phyloP scores from a whole-genome alignment of 2,329 filamentous ascomycete species.

The Anisogramma anomala region DNA sequence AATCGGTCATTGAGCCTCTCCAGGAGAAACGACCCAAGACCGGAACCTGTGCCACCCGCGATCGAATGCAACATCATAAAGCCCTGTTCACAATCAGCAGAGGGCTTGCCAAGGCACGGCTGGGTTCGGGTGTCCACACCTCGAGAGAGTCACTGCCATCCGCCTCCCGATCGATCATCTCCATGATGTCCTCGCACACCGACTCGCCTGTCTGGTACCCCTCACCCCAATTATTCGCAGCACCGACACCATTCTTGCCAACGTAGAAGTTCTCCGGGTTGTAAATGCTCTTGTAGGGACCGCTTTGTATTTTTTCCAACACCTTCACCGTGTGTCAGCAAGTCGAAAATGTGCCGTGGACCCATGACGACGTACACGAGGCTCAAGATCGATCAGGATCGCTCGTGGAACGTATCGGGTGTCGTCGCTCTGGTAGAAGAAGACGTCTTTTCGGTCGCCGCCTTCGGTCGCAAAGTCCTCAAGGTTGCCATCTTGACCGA shows the following conservation, averaged over 20 bases:
- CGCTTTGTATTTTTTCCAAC: constrained; percentile 83
- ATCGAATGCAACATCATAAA: constrained; percentile 99
- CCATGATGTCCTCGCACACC: constrained; percentile 94
- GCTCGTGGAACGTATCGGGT: constrained; percentile 95
- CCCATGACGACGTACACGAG: constrained; percentile 47
- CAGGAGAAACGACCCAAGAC: constrained; percentile 87
- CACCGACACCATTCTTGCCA: constrained; percentile 83
- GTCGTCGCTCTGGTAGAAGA: constrained; percentile 99
- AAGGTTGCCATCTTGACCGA: constrained; percentile 92
- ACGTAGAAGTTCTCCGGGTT: constrained; percentile 99
- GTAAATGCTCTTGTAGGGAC: constrained; percentile 96
- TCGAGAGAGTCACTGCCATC: constrained; percentile 96
- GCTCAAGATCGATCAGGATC: constrained; percentile 90
- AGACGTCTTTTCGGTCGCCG: constrained; percentile 95
- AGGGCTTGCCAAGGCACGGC: background rate
- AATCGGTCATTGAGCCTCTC: constrained; percentile 95
- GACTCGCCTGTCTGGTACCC: constrained; percentile 87
- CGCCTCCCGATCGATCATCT: constrained; percentile 98
- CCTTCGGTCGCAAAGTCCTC: constrained; percentile 97
- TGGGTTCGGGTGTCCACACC: constrained; percentile 30
- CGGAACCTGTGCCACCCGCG: constrained; percentile 89
- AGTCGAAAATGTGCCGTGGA: background rate
- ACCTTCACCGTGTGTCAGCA: constrained; percentile 37
- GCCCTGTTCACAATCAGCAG: constrained; percentile 40
- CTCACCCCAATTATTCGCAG: constrained; percentile 96